phyloP scores from a whole-genome alignment of 2,329 filamentous ascomycete genomes.

The Colletotrichum orbiculare region DNA sequence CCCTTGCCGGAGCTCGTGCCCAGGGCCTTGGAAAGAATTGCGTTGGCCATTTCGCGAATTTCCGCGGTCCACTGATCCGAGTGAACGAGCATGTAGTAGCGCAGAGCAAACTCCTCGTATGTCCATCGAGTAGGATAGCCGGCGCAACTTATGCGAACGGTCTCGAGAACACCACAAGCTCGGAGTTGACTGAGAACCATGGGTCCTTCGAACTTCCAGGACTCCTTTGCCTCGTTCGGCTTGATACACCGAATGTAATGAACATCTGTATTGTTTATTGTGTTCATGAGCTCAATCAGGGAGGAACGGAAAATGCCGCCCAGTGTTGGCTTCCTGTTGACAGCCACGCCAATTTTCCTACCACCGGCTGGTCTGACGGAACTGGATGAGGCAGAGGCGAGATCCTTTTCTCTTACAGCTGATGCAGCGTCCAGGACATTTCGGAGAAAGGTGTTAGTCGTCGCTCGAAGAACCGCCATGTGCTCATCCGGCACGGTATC shows the following conservation, averaged over 20 bases:
- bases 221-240: conserved; percentile 94
- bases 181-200: conserved; percentile 98
- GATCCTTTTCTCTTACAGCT: conserved; percentile 89
- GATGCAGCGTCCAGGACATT: conserved; percentile 88
- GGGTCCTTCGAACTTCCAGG: conserved; percentile 98
- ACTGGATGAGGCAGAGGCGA: conserved; percentile 70
- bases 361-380: conserved; percentile 85
- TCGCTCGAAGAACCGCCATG: conserved; percentile 89
- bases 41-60: conserved; percentile 93
- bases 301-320: conserved; percentile 99
- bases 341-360: conserved; percentile 89
- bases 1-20: conserved; percentile 80
- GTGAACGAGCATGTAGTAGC: conserved; percentile 97
- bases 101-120: conserved; percentile 96
- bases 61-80: conserved; percentile 92
- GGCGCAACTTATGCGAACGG: conserved; percentile 95
- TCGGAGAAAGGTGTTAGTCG: conserved; percentile 85
- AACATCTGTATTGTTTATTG: conserved; percentile 97
- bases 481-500: conserved; percentile 99
- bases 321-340: conserved; percentile 95
- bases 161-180: conserved; percentile 98
- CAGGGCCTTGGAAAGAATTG: conserved; percentile 88
- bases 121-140: conserved; percentile 99
- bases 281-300: conserved; percentile 96
- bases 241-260: conserved; percentile 99